Conservation (phyloP, 2,329 filamentous ascomycete genomes). For the Coniochaeta hoffmannii region DNA sequence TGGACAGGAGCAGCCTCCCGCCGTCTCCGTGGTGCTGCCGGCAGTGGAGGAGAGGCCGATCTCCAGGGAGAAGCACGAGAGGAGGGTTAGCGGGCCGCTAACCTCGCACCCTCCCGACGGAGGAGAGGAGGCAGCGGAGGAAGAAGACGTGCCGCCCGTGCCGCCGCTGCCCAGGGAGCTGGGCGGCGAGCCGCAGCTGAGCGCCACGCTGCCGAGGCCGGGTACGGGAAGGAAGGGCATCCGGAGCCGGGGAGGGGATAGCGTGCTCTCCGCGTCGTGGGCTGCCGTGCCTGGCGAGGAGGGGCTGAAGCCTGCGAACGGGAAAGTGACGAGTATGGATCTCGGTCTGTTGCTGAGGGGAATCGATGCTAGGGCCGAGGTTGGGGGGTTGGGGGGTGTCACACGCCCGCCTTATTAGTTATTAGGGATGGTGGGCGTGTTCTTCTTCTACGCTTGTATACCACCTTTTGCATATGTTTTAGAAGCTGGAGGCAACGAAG, state of each 20-base stretch:
- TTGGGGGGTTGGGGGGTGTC: conserved; percentile 41
- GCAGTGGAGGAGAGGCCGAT: not conserved
- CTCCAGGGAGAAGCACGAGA: not conserved
- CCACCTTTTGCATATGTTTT: not conserved
- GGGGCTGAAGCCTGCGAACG: conserved; percentile 9
- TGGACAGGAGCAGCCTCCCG: conserved; percentile 6
- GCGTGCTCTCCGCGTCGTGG: conserved; percentile 24
- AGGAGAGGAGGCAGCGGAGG: conserved; percentile 17
- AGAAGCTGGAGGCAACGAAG: not conserved
- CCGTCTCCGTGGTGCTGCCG: not conserved
- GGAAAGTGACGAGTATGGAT: conserved; percentile 28
- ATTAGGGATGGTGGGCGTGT: not conserved
- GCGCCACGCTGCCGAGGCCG: conserved; percentile 10
- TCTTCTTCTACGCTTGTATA: not conserved
- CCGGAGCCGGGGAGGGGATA: conserved; percentile 33
- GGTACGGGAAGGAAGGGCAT: conserved; percentile 25
- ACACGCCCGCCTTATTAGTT: conserved; percentile 41
- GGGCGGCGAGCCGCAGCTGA: conserved; percentile 4
- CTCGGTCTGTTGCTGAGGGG: conserved; percentile 41
- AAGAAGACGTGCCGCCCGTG: conserved; percentile 43
- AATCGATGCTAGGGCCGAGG: conserved; percentile 40
- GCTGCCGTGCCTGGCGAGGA: conserved; percentile 21
- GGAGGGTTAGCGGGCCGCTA: conserved; percentile 25
- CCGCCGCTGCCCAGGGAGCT: conserved; percentile 40
- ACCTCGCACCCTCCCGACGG: conserved; percentile 33